Percentiles rank a stretch among this genome's conserved stretches.
These are phyloP conservation scores for Candida insectorum DNA, from an alignment of 805 yeast genomes.

Conservation along the genomic window DNA sequence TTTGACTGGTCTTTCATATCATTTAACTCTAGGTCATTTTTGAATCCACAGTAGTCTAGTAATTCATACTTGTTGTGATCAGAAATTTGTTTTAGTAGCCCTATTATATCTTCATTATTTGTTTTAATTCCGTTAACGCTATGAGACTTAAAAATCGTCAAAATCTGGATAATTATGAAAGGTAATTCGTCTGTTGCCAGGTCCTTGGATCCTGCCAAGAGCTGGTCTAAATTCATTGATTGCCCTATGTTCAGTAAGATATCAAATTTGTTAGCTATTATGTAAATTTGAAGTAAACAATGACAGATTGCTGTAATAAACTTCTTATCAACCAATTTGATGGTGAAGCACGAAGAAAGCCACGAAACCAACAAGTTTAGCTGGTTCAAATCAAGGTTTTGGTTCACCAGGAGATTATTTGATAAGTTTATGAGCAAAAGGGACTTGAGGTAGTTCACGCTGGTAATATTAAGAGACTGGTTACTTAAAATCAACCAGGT, in stretches of 20 bases:
- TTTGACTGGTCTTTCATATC: not conserved
- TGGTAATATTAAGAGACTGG: conserved; percentile 5
- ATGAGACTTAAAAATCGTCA: conserved; percentile 1
- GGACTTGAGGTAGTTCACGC: conserved; percentile 27
- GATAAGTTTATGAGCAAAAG: conserved; percentile 28
- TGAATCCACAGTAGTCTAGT: conserved; percentile 4
- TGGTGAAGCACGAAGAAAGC: conserved; percentile 7
- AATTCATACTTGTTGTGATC: not conserved
- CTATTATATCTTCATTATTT: too few relatives aligned
- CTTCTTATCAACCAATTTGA: not conserved
- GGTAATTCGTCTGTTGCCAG: conserved; percentile 2
- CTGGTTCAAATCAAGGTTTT: conserved; percentile 21
- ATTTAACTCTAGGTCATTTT: not conserved
- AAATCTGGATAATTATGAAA: not conserved
- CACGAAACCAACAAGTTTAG: conserved; percentile 18
- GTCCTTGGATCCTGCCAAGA: not conserved
- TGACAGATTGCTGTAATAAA: conserved; percentile 23
- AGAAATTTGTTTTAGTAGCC: conserved; percentile 2
- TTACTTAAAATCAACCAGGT: conserved; percentile 24
- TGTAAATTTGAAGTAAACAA: conserved; percentile 8
- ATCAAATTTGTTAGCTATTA: conserved; percentile 4
- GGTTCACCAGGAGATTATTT: conserved; percentile 24
- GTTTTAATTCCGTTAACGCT: too few relatives aligned
- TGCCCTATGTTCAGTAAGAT: conserved; percentile 6
- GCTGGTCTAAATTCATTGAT: conserved; percentile 10